Evolutionary conservation across 139 green algal species (phyloP), one percentile per base, ranked within the genome.

Genomic region (Mychonastes homosphaera): DNA sequence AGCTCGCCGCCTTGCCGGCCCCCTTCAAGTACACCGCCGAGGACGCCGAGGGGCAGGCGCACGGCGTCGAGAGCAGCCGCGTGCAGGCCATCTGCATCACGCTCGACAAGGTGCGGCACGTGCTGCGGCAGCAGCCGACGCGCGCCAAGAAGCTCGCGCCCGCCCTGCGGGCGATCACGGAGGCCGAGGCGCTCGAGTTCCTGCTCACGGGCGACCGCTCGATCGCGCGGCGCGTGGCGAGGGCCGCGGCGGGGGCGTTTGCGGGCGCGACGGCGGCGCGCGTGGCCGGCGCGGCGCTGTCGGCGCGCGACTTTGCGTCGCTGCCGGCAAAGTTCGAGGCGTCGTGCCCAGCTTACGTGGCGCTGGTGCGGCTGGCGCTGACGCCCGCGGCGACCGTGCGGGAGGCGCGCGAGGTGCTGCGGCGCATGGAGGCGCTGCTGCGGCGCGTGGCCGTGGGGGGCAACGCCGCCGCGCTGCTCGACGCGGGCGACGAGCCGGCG

Each of bases 31-130:
- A 82, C 56, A 79, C 65, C 0, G 57, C 65, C 15, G 60, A 56
- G 18, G 36, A 51, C 19, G 64, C 60, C 6, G 10, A 36, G 9
- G 51, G 52, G 15, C 36, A 63, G 33, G 67, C 67, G 27, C 53
- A 61, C 4, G 61, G 61, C 19, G 61, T 67, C 29, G 61, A 67
- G 40, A 50, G 67, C 19, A 90, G 86, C 71, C 69, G 87, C 13
- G 49, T 94, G 46, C 78, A 88, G 60, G 90, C 92, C 63, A 71
- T 95, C 35, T 81, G 78, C 4, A 84, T 94, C 53, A 93, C 82
- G n/a, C 44, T 95, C 45, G 83, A 95, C 76, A 95, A 95, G 68
- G 73, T 91, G 6, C 81, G 80, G 58, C 71, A 83, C 64, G 80
- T 76, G 53, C 73, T 94, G 56, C 43, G 55, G 8, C 53, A 77